Evolutionary conservation across 2,329 filamentous ascomycete genomes (phyloP).

Genomic region (Epicoccum nigrum): DNA sequence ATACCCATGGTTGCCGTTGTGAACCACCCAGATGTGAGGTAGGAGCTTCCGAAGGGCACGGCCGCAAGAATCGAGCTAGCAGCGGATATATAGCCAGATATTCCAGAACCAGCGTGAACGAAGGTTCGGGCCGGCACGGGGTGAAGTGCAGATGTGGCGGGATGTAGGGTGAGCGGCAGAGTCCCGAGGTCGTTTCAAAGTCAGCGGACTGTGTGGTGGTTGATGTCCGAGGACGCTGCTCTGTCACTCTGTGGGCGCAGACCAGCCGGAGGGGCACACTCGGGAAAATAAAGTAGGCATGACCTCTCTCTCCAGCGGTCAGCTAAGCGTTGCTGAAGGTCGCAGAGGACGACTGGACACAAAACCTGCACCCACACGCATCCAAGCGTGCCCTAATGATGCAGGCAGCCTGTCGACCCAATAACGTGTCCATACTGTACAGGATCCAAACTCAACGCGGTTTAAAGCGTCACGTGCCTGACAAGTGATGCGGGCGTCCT

Average conservation of each 20-base stretch:
- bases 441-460: constrained; percentile 16
- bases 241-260: constrained; percentile 27
- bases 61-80: constrained; percentile 22
- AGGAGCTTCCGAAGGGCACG: constrained; percentile 13
- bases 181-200: constrained; percentile 22
- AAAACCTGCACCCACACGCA: constrained; percentile 36
- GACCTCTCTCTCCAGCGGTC: constrained; percentile 42
- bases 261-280: constrained; percentile 40
- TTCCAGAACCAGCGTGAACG: constrained; percentile 10
- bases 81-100: constrained; percentile 27
- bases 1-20: constrained; percentile 43
- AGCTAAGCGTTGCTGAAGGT: constrained; percentile 46
- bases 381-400: constrained; percentile 24
- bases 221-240: constrained; percentile 33
- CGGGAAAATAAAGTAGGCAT: constrained; percentile 41
- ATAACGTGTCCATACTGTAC: constrained; percentile 13
- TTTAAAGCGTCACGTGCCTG: constrained; percentile 37
- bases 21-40: constrained; percentile 33
- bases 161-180: constrained; percentile 27
- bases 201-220: constrained; percentile 30
- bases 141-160: constrained; percentile 31
- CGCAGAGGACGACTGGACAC: constrained; percentile 41
- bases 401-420: constrained; percentile 23
- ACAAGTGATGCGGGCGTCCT: constrained; percentile 27
- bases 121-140: constrained; percentile 35